Evolutionary conservation across 495 filamentous ascomycete species (phyloP).

Genomic region (Aspergillus avenaceus): DNA sequence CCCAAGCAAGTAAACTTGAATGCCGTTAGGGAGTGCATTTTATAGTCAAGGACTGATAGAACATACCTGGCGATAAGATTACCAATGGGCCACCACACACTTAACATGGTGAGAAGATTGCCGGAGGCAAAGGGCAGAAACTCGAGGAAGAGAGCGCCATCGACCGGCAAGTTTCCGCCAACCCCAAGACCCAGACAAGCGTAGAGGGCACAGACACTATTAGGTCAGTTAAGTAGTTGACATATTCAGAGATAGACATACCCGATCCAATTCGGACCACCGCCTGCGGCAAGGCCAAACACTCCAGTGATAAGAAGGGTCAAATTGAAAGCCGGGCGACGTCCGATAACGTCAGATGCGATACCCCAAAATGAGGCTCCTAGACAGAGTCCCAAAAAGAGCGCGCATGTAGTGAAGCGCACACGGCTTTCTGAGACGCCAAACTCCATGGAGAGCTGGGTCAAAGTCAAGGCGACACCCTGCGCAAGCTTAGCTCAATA

Average conservation of each 20-base stretch:
- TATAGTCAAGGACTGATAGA: background rate
- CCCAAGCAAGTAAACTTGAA: conserved; percentile 51
- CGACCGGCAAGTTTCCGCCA: conserved; percentile 56
- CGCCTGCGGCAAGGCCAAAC: conserved; percentile 53
- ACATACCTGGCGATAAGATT: conserved; percentile 45
- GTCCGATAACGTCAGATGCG: conserved; percentile 54
- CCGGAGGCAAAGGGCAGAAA: conserved; percentile 52
- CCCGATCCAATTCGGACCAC: conserved; percentile 50
- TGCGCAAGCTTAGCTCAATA: too few species aligned
- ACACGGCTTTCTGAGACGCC: conserved; percentile 43
- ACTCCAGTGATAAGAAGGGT: conserved; percentile 52
- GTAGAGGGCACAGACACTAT: conserved; percentile 40
- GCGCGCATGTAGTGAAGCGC: conserved; percentile 53
- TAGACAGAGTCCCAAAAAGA: conserved; percentile 53
- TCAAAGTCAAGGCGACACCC: conserved; percentile 54
- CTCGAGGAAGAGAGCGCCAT: conserved; percentile 58
- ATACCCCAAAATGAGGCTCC: conserved; percentile 59
- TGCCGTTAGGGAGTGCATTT: conserved; percentile 12
- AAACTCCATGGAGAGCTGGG: conserved; percentile 48
- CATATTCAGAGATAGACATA: conserved; percentile 14
- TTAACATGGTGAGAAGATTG: conserved; percentile 52
- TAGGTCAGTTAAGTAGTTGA: background rate
- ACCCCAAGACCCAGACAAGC: conserved; percentile 52
- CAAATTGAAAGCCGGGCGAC: conserved; percentile 56
- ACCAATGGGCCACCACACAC: conserved; percentile 58